Evolutionary conservation across 75 land plant genomes (phyloP), one percentile per base, ranked within the genome.

Genomic region (Cupressus sempervirens): DNA sequence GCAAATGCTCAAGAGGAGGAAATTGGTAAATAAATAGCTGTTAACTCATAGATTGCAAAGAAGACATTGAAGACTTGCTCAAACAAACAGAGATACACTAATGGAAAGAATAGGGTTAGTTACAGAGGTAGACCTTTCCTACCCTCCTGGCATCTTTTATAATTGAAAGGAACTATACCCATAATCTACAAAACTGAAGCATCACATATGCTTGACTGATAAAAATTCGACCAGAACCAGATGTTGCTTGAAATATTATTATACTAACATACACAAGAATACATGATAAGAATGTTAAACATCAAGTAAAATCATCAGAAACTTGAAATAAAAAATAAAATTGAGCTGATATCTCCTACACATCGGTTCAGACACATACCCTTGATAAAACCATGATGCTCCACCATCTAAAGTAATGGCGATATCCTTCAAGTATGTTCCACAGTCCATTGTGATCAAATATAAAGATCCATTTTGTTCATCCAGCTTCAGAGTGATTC

Each of bases 351-450:
- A 52, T 9, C n/a, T 58, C 18, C 16, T 45, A 20, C 11, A 68
- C 11, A 26, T 11, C 20, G 34, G 32, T 20, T 65, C 41, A 56
- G 34, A 38, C 20, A 26, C 89, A 83, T 91, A 95, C 97, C 93
- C 96, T 91, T 95, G 96, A 83, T 95, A 95, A 81, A 95, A 86
- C 97, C 96, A 95, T 43, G 97, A 94, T 35, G 92, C 91, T 85
- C 96, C 97, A 18, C 97, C 97, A 86, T 93, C 85, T 62, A 95
- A 53, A 3, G 82, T 75, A 52, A 95, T 91, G 29, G 58, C 29
- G 36, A 95, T 82, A 40, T 86, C 85, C 84, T 90, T 50, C 56
- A 95, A 84, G 82, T 86, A 30, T 67, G 96, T 90, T 11, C 94
- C 92, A 88, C 86, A 89, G 15, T 94, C 90, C 85, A 88, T 9